Evolutionary conservation across 164 flowering plant species (phyloP), one percentile per base, ranked within the genome.

Genomic region (Umbellularia californica): DNA sequence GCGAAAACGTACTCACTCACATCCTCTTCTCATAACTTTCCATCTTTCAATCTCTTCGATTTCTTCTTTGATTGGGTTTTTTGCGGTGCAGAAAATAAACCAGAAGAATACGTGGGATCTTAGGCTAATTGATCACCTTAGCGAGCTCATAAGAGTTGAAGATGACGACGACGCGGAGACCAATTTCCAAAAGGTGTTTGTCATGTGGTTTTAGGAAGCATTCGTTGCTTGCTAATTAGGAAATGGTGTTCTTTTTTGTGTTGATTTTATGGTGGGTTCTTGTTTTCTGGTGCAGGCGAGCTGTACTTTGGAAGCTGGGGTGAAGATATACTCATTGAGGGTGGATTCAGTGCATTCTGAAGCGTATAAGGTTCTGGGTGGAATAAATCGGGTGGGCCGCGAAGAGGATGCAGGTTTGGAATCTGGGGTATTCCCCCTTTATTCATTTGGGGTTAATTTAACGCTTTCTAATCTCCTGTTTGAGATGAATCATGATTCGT

Each of bases 101-200:
- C 99, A 93, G 82, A 95, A 92, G 83, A 93, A 93, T 68, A 95
- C 98, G 2, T 93, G 99, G 99, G 97, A 95, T 79, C 84, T 95
- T 82, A 86, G 75, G 70, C 85, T 95, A 72, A 93, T 95, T 11
- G 99, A 95, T 71, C 99, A 95, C 82, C 83, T 95, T 0, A 74
- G 84, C 35, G 98, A 92, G 80, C 87, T 95, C 68, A 86, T 95
- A 17, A 93, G 85, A 69, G 94, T 86, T 30, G 95, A 93, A 76
- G 88, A 81, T 22, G 97, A 93, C 75, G 84, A 84, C 71, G 94
- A 95, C 22, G 77, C 77, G 0, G 95, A 92, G 81, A 93, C 98
- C 2, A 93, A 95, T 84, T 95, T 93, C 74, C 99, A 95, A 70
- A 93, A 93, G 95, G 99, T 93, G 58, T 73, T 28, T 23, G 14